These are phyloP conservation scores for Monosporascus sp. DNA, from an alignment of 2,329 filamentous ascomycete species.

Conservation along the genomic window DNA sequence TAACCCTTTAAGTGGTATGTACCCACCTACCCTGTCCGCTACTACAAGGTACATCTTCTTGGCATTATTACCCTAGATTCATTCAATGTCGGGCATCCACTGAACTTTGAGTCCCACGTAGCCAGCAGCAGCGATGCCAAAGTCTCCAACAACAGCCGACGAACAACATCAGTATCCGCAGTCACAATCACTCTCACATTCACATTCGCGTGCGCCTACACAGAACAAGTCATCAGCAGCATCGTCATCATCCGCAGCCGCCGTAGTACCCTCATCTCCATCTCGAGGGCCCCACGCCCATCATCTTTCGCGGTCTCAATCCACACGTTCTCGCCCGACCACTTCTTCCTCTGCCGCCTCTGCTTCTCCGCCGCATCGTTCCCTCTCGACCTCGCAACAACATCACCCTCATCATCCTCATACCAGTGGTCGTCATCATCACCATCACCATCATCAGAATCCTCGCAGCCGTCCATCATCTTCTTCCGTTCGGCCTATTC, in stretches of 20 bases:
- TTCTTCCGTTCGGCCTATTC: constrained; percentile 37
- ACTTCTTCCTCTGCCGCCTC: constrained; percentile 4
- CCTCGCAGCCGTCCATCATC: constrained; percentile 32
- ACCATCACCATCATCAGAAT: constrained; percentile 31
- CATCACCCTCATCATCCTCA: constrained; percentile 27
- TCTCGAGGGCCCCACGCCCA: neutral
- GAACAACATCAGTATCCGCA: neutral
- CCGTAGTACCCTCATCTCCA: neutral
- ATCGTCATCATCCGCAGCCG: neutral
- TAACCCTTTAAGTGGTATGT: neutral
- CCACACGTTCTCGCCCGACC: constrained; percentile 4
- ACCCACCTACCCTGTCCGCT: neutral
- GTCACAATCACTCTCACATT: neutral
- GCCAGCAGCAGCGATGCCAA: too few relatives aligned
- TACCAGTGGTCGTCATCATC: constrained; percentile 17
- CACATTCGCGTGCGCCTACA: neutral
- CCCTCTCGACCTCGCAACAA: constrained; percentile 14
- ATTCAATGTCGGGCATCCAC: too few relatives aligned
- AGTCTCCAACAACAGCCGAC: neutral
- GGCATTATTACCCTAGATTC: neutral
- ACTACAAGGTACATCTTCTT: neutral
- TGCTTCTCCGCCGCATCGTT: constrained; percentile 11
- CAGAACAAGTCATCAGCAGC: neutral
- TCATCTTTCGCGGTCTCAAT: neutral
- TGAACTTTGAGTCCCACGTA: too few relatives aligned